Conservation (phyloP, 345 rosid species). For the Salix arbutifolia region DNA sequence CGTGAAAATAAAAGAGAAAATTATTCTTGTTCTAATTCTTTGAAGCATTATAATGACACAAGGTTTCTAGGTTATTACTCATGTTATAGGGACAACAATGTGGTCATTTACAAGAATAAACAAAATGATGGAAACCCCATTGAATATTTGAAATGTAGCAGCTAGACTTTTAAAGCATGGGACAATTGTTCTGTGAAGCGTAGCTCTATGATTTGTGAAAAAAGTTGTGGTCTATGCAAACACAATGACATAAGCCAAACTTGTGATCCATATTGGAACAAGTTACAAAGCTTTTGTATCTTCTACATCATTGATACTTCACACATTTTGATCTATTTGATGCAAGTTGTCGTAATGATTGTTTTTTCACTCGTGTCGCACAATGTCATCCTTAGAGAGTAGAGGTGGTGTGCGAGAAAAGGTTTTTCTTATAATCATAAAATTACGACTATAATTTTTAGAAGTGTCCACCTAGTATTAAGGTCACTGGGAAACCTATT, state of each 20-base stretch:
- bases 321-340: too few species aligned
- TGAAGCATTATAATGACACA: constrained; percentile 18
- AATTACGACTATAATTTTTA: too few species aligned
- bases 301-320: not conserved
- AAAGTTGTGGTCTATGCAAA: constrained; percentile 16
- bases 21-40: constrained; percentile 16
- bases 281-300: not conserved
- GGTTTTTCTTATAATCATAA: too few species aligned
- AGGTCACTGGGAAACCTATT: too few species aligned
- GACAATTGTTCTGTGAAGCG: constrained; percentile 15
- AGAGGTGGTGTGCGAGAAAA: too few species aligned
- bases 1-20: constrained; percentile 13
- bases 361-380: too few species aligned
- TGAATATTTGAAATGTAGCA: constrained; percentile 15
- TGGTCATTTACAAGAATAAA: constrained; percentile 14
- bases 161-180: constrained; percentile 8
- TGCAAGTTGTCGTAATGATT: too few species aligned
- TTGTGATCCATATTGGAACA: constrained; percentile 16
- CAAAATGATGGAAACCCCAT: constrained; percentile 4
- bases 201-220: constrained; percentile 23
- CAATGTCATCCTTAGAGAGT: too few species aligned
- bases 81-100: constrained; percentile 12
- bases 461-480: too few species aligned
- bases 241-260: constrained; percentile 8
- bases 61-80: constrained; percentile 13